phyloP scores from a whole-genome alignment of 805 yeast genomes.

The Starmerella kuoi region DNA sequence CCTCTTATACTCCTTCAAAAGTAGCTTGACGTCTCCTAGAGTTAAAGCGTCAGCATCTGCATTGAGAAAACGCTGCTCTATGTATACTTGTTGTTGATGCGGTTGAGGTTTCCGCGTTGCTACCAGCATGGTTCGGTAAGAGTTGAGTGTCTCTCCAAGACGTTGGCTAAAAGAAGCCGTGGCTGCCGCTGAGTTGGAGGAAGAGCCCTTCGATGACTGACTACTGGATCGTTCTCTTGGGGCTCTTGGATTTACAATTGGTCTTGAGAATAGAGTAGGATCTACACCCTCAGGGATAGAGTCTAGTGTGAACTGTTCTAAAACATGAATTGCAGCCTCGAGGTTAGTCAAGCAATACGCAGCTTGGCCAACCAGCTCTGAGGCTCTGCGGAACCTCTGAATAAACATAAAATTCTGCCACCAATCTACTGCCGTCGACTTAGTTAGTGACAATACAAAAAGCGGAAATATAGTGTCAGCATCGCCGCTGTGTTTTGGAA shows the following conservation, averaged over 20 bases:
- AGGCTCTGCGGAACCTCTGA: conserved; percentile 31
- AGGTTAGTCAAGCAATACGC: conserved; percentile 34
- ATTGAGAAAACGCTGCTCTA: conserved; percentile 18
- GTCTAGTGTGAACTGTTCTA: conserved; percentile 29
- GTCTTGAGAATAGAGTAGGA: conserved; percentile 17
- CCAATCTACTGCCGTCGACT: conserved; percentile 26
- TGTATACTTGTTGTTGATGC: conserved; percentile 6
- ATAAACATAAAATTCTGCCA: conserved; percentile 31
- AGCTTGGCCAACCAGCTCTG: conserved; percentile 29
- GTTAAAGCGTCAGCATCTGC: conserved; percentile 27
- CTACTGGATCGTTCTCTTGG: conserved; percentile 15
- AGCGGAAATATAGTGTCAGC: conserved; percentile 34
- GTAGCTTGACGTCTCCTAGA: conserved; percentile 28
- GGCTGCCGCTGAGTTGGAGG: conserved; percentile 15
- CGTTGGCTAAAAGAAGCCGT: conserved; percentile 24
- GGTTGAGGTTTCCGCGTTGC: conserved; percentile 8
- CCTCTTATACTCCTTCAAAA: conserved; percentile 31
- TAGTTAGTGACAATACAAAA: conserved; percentile 28
- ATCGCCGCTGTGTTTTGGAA: conserved; percentile 20
- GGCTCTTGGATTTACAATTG: conserved; percentile 15
- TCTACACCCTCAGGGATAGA: conserved; percentile 26
- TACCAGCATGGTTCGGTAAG: conserved; percentile 15
- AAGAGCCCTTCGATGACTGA: conserved; percentile 26
- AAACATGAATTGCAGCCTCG: conserved; percentile 33
- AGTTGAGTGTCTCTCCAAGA: conserved; percentile 27